Base-by-base conservation (phyloP, 192 early-diverging fungal genomes). In the Ambispora gerdemannii region DNA sequence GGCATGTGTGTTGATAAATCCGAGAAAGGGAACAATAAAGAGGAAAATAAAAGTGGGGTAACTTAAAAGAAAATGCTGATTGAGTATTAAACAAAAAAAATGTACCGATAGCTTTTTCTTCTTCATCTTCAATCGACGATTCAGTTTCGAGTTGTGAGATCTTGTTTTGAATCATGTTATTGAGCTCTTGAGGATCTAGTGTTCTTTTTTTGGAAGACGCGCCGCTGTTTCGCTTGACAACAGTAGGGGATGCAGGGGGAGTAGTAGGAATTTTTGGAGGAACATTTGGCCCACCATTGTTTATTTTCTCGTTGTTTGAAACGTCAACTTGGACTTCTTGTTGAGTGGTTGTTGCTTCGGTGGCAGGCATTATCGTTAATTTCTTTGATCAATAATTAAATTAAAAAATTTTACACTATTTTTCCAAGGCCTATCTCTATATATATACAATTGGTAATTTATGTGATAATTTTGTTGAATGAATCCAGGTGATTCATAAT, bases 31-130 rank as follows among this genome's bases (percentile, higher is more conserved):
- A 53, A 53, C 8, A 31, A n/a, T 4, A 27, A 43, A 24, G 52
- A 36, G 28, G n/a, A 19, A 30, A 63, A 20, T 11, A 62, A 1
- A 36, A 47, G 15, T 20, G 28, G 27, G 20, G 27, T 30, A 27
- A 38, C 66, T 49, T 32, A 59, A 25, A 35, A 27, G 36, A 11
- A 2, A 34, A 20, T 22, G 33, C 3, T 59, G 22, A 36, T 38
- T 35, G 32, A 80, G 20, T 27, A 19, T 25, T 8, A 28, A 43
- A 62, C 13, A 19, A 15, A 34, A n/a, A 24, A 10, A 19, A 50
- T 72, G 19, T 74, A 87, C 86, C 84, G 28, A 87, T 76, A 0
- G 75, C 78, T 36, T 80, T 79, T 50, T 87, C 86, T 30, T 87
- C 86, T 55, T 87, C 86, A 17, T 86, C 86, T 49, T 86, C 78